Percentiles rank a stretch among this genome's conserved stretches.
phyloP scores from a whole-genome alignment of 2,329 filamentous ascomycete genomes.

The Raffaelea arxii region DNA sequence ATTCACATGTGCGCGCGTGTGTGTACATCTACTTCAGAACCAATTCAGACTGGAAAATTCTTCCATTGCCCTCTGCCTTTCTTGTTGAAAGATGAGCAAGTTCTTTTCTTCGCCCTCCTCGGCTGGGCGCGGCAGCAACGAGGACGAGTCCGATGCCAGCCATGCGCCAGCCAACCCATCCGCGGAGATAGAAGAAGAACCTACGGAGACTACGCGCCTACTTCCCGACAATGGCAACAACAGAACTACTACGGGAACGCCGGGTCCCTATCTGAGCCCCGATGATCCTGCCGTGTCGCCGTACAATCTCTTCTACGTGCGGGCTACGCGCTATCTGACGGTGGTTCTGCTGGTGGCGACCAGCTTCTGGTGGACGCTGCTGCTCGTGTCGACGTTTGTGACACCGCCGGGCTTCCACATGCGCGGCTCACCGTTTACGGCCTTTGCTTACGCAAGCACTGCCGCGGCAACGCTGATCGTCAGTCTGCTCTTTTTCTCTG shows the following conservation, averaged over 20 bases:
- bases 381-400: slow-evolving; percentile 84
- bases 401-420: slow-evolving; percentile 80
- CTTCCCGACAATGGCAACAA: slow-evolving; percentile 58
- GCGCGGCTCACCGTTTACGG: slow-evolving; percentile 85
- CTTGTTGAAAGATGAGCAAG: too few species aligned
- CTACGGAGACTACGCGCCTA: slow-evolving; percentile 47
- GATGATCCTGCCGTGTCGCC: slow-evolving; percentile 82
- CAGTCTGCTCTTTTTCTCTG: slow-evolving; percentile 75
- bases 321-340: slow-evolving; percentile 68
- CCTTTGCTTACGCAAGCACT: slow-evolving; percentile 74
- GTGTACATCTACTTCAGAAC: too few species aligned
- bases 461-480: slow-evolving; percentile 67
- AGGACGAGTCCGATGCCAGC: background rate
- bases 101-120: background rate
- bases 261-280: slow-evolving; percentile 52
- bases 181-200: slow-evolving; percentile 3
- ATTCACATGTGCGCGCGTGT: too few species aligned
- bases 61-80: too few species aligned
- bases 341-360: slow-evolving; percentile 64
- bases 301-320: slow-evolving; percentile 90
- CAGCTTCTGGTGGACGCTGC: slow-evolving; percentile 85
- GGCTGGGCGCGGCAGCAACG: background rate
- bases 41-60: too few species aligned
- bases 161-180: background rate
- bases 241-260: slow-evolving; percentile 17